Base-by-base conservation (phyloP, 2,329 filamentous ascomycete species). In the Ceratocystis cubensis region DNA sequence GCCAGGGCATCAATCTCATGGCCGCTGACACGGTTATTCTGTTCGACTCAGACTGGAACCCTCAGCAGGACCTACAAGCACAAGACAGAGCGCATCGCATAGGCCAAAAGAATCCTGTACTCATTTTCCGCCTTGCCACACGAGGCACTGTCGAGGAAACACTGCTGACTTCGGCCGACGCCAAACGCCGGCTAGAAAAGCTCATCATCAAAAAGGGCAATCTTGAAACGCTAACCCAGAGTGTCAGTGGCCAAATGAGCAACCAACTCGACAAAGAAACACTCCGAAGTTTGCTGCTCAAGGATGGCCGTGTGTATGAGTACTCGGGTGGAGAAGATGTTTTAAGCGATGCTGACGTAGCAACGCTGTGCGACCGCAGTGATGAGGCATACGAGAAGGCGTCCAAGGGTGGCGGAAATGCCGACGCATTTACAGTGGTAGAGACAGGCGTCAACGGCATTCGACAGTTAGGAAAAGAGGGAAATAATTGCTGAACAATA, bases 61-160 rank as follows among this genome's bases (percentile, higher is more conserved):
- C 94, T 0, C 94, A 99, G 74, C 93, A 96, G 73, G 94, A 99
- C 74, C 80, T 99, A 0, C 94, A 99, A 73, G 94, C 94, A 0
- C 94, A 97, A 75, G 94, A 99, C 73, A 89, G 94, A 4, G 91
- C 90, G 0, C 94, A 99, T 73, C 85, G 94, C 13, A 97, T 99
- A 69, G 94, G 94, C 0, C 94, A 99, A 75, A 96, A 87, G 0
- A 83, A 87, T 1, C 94, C 94, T 0, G 94, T 99, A 0, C 85
- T 99, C 22, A 88, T 99, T 0, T 99, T 95, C 75, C 88, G 94
- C 1, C 86, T 99, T 44, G 93, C 94, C 0, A 99, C 94, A 0
- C 91, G 92, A 72, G 89, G 88, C 7, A 97, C 94, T 0, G 90
- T 99, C 0, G 94, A 99, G 74, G 90, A 96, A 72, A 86, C 86